Conservation (phyloP, 1,139 yeast species). For the Kodamaea fungicola region DNA sequence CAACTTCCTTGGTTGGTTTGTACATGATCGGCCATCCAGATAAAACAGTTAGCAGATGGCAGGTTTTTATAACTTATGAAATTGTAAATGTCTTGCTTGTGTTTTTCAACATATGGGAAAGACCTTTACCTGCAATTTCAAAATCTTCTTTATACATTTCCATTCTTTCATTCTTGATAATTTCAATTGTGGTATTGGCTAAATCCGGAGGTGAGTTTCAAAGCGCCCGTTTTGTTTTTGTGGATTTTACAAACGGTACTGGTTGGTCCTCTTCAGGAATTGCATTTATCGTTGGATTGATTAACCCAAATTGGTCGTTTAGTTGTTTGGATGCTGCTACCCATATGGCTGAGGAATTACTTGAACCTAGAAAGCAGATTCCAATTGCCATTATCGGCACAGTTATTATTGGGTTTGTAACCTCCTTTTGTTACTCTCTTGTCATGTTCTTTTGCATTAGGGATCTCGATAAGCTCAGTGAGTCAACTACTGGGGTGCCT, state of each 20-base stretch:
- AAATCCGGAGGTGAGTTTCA: conserved; percentile 36
- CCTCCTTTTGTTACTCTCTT: conserved; percentile 38
- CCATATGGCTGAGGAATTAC: conserved; percentile 41
- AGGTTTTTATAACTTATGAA: conserved; percentile 45
- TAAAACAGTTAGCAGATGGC: conserved; percentile 46
- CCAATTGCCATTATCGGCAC: conserved; percentile 44
- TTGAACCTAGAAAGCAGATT: conserved; percentile 36
- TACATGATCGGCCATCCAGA: conserved; percentile 45
- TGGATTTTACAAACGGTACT: conserved; percentile 34
- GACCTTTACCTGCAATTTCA: conserved; percentile 34
- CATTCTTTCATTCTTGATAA: conserved; percentile 32
- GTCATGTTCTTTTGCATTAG: conserved; percentile 41
- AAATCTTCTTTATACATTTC: conserved; percentile 35
- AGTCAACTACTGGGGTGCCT: conserved; percentile 36
- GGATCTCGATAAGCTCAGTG: conserved; percentile 28
- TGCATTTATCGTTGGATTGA: conserved; percentile 42
- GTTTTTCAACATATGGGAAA: conserved; percentile 37
- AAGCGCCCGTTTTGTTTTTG: conserved; percentile 36
- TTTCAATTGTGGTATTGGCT: conserved; percentile 36
- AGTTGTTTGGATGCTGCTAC: conserved; percentile 43
- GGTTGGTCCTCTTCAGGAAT: conserved; percentile 42
- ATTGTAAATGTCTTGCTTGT: conserved; percentile 30
- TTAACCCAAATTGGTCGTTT: conserved; percentile 45
- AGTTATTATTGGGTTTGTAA: conserved; percentile 38
- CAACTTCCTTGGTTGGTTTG: conserved; percentile 48